Percentiles rank a stretch among this genome's conserved stretches.
Evolutionary conservation across 192 early-diverging fungal genomes (phyloP).

Genomic region (Backusella liffmaniae): DNA sequence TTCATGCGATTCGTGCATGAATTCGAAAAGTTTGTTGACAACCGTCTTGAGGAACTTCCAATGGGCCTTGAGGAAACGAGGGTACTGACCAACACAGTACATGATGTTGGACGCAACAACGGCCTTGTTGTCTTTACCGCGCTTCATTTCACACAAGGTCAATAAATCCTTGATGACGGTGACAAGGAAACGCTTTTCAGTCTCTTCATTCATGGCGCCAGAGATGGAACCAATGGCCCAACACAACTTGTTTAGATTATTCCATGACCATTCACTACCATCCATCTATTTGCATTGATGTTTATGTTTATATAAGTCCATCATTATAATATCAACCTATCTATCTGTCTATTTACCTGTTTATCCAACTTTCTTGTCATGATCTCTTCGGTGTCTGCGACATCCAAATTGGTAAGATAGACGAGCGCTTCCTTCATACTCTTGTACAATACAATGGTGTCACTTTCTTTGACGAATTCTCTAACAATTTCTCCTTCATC

Average conservation of each 20-base stretch:
- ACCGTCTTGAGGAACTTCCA: slow-evolving; percentile 99
- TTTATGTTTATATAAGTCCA: no score
- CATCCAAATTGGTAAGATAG: slow-evolving; percentile 96
- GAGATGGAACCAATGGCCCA: slow-evolving; percentile 99
- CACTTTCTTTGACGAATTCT: slow-evolving; percentile 95
- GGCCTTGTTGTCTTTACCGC: slow-evolving; percentile 99
- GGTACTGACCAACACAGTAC: slow-evolving; percentile 99
- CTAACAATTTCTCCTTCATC: slow-evolving; percentile 99
- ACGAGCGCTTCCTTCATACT: slow-evolving; percentile 96
- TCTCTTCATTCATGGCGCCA: slow-evolving; percentile 95
- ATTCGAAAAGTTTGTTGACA: slow-evolving; percentile 99
- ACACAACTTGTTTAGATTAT: slow-evolving; percentile 96
- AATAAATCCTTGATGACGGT: slow-evolving; percentile 98
- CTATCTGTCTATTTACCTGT: slow-evolving; percentile 55
- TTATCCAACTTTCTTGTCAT: slow-evolving; percentile 90
- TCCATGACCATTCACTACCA: slow-evolving; percentile 97
- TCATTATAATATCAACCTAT: no score
- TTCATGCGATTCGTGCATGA: slow-evolving; percentile 99
- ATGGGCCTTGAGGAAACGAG: slow-evolving; percentile 99
- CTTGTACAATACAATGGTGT: slow-evolving; percentile 98
- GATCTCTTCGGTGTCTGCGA: slow-evolving; percentile 90
- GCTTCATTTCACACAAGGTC: slow-evolving; percentile 92
- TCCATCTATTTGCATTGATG: slow-evolving; percentile 64
- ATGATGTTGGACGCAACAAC: slow-evolving; percentile 99
- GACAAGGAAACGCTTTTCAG: slow-evolving; percentile 97